These are phyloP conservation scores for Lactuca sativa DNA, from an alignment of 129 eudicot genomes.

Conservation along the genomic window DNA sequence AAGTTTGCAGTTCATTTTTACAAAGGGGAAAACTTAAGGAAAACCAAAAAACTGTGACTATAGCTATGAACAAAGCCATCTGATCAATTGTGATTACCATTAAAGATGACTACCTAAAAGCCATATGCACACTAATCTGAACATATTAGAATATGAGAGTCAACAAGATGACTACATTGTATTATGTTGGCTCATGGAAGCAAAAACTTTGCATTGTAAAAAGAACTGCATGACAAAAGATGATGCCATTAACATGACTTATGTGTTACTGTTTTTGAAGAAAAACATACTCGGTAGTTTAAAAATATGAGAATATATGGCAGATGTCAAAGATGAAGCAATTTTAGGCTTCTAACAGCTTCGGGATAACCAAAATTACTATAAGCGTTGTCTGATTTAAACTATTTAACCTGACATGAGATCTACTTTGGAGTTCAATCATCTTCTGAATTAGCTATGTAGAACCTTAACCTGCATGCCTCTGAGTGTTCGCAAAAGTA, in stretches of 20 bases:
- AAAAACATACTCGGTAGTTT: neutral
- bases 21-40: neutral
- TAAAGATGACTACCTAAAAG: constrained; percentile 12
- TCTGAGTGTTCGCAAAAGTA: neutral
- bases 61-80: constrained; percentile 4
- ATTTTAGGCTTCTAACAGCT: constrained; percentile 17
- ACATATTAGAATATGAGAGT: too few species aligned
- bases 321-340: constrained; percentile 7
- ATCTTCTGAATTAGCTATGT: constrained; percentile 13
- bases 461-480: constrained; percentile 18
- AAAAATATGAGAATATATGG: constrained; percentile 12
- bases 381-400: neutral
- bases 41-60: neutral
- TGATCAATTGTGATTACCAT: constrained; percentile 17
- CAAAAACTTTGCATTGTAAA: neutral
- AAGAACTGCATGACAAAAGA: neutral
- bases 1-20: neutral
- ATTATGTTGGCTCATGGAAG: constrained; percentile 12
- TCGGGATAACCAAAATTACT: constrained; percentile 3
- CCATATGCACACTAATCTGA: constrained; percentile 1
- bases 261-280: neutral
- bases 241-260: neutral
- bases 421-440: neutral
- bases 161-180: constrained; percentile 2
- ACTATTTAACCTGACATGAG: neutral